These are phyloP conservation scores for Cladosporium sp. DNA, from an alignment of 2,329 filamentous ascomycete genomes.

Conservation along the genomic window DNA sequence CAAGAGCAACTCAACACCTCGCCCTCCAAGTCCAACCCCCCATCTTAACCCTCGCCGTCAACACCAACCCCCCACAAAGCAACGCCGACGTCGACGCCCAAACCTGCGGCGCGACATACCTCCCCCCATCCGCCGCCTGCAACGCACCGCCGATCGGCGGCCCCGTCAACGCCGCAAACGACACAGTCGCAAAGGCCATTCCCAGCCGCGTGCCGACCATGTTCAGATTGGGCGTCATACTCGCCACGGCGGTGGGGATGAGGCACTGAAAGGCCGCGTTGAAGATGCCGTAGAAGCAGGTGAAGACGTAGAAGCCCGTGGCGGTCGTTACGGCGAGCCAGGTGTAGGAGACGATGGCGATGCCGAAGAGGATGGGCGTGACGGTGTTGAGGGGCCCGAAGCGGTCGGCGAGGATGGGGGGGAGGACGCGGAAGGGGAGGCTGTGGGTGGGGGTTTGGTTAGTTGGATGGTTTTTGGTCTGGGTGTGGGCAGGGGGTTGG, in stretches of 20 bases:
- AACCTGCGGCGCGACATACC: slow-evolving; percentile 41
- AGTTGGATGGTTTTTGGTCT: no score
- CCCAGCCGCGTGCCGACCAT: slow-evolving; percentile 45
- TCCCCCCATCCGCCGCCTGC: slow-evolving; percentile 36
- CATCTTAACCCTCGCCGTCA: slow-evolving; percentile 22
- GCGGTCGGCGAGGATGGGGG: slow-evolving; percentile 51
- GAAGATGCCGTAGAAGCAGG: slow-evolving; percentile 43
- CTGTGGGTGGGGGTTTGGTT: background rate
- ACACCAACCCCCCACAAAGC: slow-evolving; percentile 18
- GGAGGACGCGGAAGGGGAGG: slow-evolving; percentile 49
- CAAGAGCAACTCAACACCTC: slow-evolving; percentile 12
- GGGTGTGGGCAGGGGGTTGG: background rate
- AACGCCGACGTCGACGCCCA: slow-evolving; percentile 34
- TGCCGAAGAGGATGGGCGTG: slow-evolving; percentile 43
- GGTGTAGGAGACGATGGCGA: slow-evolving; percentile 49
- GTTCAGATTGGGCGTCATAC: slow-evolving; percentile 42
- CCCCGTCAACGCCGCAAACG: slow-evolving; percentile 42
- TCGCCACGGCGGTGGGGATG: slow-evolving; percentile 40
- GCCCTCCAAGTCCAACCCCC: slow-evolving; percentile 22
- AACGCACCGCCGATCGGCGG: slow-evolving; percentile 46
- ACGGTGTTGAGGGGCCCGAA: slow-evolving; percentile 55
- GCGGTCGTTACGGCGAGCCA: slow-evolving; percentile 51
- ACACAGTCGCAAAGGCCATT: slow-evolving; percentile 45
- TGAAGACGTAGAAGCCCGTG: slow-evolving; percentile 40
- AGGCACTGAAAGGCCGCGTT: slow-evolving; percentile 43